Percentiles rank a stretch among this genome's conserved stretches.
phyloP scores from a whole-genome alignment of 169 alveolate species.

The Plasmodium gonderi region DNA sequence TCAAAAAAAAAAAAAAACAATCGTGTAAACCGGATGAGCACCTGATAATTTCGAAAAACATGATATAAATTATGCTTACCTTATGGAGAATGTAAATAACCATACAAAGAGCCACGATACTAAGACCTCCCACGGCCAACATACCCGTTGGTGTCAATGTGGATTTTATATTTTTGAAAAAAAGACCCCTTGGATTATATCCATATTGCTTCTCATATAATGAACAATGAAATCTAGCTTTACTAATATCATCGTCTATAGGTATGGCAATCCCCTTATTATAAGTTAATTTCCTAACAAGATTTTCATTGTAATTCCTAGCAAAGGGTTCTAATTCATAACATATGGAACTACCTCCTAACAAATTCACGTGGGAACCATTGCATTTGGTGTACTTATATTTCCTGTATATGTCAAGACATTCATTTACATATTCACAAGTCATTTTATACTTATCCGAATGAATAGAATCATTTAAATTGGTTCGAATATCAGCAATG shows the following conservation, averaged over 20 bases:
- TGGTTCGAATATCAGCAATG: background rate
- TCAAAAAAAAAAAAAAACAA: too few species aligned
- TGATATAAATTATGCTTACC: too few species aligned
- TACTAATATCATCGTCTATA: background rate
- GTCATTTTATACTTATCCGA: background rate
- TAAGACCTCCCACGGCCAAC: background rate
- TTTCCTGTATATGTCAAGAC: background rate
- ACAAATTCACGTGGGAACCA: background rate
- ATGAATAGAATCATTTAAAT: background rate
- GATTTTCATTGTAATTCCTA: background rate
- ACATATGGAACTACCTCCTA: background rate
- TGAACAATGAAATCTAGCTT: background rate
- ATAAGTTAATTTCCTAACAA: too few species aligned
- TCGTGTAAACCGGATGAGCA: too few species aligned
- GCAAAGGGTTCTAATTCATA: background rate
- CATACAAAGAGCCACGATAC: background rate
- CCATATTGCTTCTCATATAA: background rate
- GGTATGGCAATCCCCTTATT: too few species aligned
- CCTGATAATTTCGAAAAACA: too few species aligned
- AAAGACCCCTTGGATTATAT: background rate
- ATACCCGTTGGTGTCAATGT: background rate
- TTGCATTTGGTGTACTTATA: background rate
- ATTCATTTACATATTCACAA: background rate
- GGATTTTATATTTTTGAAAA: background rate
- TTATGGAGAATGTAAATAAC: too few species aligned